These are phyloP conservation scores for Lentinus brumalis DNA, from an alignment of 768 basidiomycete genomes.

Conservation along the genomic window DNA sequence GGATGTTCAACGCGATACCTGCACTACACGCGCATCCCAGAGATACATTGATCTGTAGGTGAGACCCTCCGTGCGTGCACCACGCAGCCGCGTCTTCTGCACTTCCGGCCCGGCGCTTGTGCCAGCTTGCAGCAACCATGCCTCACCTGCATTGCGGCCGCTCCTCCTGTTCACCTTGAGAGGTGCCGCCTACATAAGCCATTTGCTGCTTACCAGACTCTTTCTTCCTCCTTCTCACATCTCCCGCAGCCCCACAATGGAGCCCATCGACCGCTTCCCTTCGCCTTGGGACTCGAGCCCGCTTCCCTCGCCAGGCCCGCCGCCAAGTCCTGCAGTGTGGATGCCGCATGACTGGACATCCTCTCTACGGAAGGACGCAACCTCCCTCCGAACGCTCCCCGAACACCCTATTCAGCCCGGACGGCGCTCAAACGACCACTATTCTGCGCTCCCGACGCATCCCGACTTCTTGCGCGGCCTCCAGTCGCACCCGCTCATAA, in stretches of 20 bases:
- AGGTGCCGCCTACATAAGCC: neutral
- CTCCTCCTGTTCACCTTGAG: neutral
- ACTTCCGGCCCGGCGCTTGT: neutral
- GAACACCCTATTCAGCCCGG: neutral
- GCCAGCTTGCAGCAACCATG: slow-evolving; percentile 8
- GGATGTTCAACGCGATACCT: neutral
- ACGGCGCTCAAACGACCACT: slow-evolving; percentile 12
- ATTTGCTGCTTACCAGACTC: neutral
- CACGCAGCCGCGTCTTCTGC: neutral
- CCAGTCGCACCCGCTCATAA: slow-evolving; percentile 19
- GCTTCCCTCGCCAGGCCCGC: slow-evolving; percentile 14
- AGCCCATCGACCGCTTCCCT: slow-evolving; percentile 1
- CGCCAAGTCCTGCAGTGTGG: slow-evolving; percentile 18
- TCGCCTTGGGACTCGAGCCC: slow-evolving; percentile 18
- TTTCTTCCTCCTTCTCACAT: neutral
- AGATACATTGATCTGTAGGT: no score
- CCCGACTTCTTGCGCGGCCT: slow-evolving; percentile 18
- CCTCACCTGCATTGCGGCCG: slow-evolving; percentile 15
- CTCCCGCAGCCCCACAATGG: neutral
- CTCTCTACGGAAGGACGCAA: neutral
- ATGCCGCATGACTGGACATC: slow-evolving; percentile 18
- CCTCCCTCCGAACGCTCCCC: slow-evolving; percentile 8
- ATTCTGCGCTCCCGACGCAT: slow-evolving; percentile 15
- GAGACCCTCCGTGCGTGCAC: neutral
- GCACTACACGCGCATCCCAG: neutral